Conservation (phyloP, 1,139 yeast genomes). For the Pichia sp. region DNA sequence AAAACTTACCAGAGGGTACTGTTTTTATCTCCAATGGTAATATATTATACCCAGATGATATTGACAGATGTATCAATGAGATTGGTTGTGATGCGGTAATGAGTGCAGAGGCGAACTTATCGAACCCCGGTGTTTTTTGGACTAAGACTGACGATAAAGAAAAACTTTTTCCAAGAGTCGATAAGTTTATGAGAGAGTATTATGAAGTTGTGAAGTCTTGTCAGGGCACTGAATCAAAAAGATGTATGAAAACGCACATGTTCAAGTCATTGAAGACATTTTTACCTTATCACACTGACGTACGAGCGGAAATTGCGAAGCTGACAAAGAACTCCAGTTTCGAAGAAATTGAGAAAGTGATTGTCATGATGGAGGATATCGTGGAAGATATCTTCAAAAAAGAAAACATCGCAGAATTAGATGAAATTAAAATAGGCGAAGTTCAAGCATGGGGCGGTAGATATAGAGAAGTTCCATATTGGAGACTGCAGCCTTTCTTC, state of each 20-base stretch:
- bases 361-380: constrained; percentile 54
- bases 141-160: constrained; percentile 45
- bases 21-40: constrained; percentile 95
- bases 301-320: constrained; percentile 66
- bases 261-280: constrained; percentile 82
- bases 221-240: constrained; percentile 69
- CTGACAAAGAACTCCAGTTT: constrained; percentile 38
- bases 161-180: constrained; percentile 81
- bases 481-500: constrained; percentile 97
- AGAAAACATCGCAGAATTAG: constrained; percentile 40
- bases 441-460: constrained; percentile 69
- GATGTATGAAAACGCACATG: constrained; percentile 88
- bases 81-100: constrained; percentile 84
- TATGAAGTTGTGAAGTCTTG: constrained; percentile 67
- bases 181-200: constrained; percentile 74
- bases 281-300: constrained; percentile 63
- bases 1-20: constrained; percentile 72
- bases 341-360: constrained; percentile 65
- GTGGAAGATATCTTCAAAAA: constrained; percentile 50
- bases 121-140: constrained; percentile 90
- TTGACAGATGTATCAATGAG: constrained; percentile 54
- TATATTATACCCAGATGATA: constrained; percentile 75
- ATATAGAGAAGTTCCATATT: constrained; percentile 81
- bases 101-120: constrained; percentile 95
- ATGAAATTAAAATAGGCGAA: constrained; percentile 47